phyloP scores from a whole-genome alignment of 352 stramenopile genomes.

The Pythium angustatum region DNA sequence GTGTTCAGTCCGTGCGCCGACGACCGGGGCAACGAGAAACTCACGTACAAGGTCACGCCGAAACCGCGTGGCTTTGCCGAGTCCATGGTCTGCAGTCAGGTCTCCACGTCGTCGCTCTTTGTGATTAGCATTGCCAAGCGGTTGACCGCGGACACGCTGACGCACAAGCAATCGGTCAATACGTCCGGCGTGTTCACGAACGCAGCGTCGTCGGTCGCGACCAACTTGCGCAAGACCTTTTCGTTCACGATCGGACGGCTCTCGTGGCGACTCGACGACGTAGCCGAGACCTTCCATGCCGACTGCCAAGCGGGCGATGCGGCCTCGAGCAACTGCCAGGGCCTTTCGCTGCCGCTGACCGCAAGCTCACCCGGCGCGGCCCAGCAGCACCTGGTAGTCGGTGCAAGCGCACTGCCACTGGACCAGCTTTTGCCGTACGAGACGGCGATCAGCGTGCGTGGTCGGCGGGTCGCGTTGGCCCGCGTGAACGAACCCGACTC shows the following conservation, averaged over 20 bases:
- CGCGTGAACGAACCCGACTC: not conserved
- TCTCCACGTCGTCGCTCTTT: not conserved
- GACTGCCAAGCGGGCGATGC: constrained; percentile 2
- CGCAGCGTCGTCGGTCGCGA: not conserved
- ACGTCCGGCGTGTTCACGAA: not conserved
- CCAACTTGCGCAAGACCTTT: constrained; percentile 29
- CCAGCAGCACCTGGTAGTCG: constrained; percentile 1
- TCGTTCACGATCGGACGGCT: constrained; percentile 28
- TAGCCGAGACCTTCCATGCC: constrained; percentile 19
- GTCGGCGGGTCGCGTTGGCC: too few relatives aligned
- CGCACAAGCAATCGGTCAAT: not conserved
- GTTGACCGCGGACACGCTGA: not conserved
- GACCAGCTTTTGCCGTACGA: too few relatives aligned
- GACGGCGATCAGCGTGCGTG: too few relatives aligned
- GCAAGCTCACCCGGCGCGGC: not conserved
- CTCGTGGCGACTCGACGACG: constrained; percentile 17
- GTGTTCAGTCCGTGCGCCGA: constrained; percentile 11
- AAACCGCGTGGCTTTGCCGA: too few relatives aligned
- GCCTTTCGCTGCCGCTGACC: not conserved
- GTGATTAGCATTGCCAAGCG: constrained; percentile 13
- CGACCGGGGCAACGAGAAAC: not conserved
- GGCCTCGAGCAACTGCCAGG: not conserved
- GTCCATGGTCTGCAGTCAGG: not conserved
- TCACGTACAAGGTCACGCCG: too few relatives aligned
- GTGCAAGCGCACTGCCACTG: constrained; percentile 1